phyloP scores from a whole-genome alignment of 108 stramenopile species.

The Cylindrotheca closterium region DNA sequence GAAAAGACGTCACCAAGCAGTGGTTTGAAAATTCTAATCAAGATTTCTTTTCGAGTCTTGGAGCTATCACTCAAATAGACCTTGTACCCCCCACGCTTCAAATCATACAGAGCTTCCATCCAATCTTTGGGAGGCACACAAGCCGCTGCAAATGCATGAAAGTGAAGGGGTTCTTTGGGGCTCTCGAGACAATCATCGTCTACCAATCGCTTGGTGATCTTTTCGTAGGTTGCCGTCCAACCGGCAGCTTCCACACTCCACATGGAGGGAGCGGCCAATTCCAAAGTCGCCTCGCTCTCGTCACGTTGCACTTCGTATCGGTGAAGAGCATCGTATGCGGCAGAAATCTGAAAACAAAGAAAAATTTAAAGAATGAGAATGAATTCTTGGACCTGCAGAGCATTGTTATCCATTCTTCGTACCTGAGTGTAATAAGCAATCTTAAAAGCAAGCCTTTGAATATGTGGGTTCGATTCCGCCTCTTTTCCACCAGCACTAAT shows the following conservation, averaged over 20 bases:
- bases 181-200: conserved; percentile 13
- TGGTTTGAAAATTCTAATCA: conserved; percentile 66
- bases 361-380: conserved; percentile 50
- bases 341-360: conserved; percentile 48
- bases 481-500: conserved; percentile 22
- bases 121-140: conserved; percentile 31
- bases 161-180: conserved; percentile 18
- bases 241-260: conserved; percentile 43
- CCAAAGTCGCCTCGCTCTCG: background rate
- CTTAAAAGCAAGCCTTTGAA: conserved; percentile 51
- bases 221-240: conserved; percentile 36
- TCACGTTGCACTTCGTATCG: conserved; percentile 46
- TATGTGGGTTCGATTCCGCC: conserved; percentile 36
- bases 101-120: conserved; percentile 25
- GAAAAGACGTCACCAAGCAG: conserved; percentile 70
- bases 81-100: conserved; percentile 24
- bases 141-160: conserved; percentile 32
- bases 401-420: background rate
- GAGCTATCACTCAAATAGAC: conserved; percentile 66
- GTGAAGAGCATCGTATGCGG: conserved; percentile 64
- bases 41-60: conserved; percentile 55
- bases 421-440: conserved; percentile 60
- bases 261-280: conserved; percentile 16
- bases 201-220: conserved; percentile 20
- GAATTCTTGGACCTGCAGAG: background rate